Evolutionary conservation across 2,329 filamentous ascomycete species (phyloP), one percentile per base, ranked within the genome.

Genomic region (Phialophora macrospora): DNA sequence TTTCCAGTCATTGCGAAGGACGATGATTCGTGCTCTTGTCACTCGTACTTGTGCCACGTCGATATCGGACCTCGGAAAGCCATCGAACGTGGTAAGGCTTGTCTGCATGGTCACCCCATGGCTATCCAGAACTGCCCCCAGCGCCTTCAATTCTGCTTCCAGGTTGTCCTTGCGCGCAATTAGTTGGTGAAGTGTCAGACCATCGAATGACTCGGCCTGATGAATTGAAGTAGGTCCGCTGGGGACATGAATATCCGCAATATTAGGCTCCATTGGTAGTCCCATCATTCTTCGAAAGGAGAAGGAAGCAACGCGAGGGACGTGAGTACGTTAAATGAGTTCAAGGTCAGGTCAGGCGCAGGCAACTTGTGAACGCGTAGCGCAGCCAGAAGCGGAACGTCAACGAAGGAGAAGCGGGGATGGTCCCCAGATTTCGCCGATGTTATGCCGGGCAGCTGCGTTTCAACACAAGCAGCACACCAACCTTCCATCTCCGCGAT

Each of bases 11-110:
- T 97, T 98, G 70, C 91, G 89, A 46, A 98, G 84, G 71, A 89
- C 84, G 71, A 98, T 95, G 72, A 99, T 97, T 67, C 91, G 88
- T 30, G 93, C 87, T 77, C 95, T 86, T 44, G 93, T 97, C n/a
- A 92, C 97, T 68, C 95, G 91, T 75, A 99, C 92, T 80, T 97
- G 94, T 28, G 95, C 90, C 68, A 99, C 90, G 77, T 99, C 95
- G 70, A 99, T 89, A 78, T 99, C 95, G 73, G 91, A 89, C 75
- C 95, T 87, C 34, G 95, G 95, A 76, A 92, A 99, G 55, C 95
- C 95, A 79, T 98, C 95, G 67, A 88, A 86, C 14, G 94, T 97
- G 26, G 92, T 87, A 46, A 99, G 86, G 64, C 87, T 84, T 7
- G 95, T 97, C 73, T 90, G 89, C 95, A 99, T 99, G 73, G 90